Base-by-base conservation (phyloP, 176 grass and related monocot genomes). In the Zizania latifolia region DNA sequence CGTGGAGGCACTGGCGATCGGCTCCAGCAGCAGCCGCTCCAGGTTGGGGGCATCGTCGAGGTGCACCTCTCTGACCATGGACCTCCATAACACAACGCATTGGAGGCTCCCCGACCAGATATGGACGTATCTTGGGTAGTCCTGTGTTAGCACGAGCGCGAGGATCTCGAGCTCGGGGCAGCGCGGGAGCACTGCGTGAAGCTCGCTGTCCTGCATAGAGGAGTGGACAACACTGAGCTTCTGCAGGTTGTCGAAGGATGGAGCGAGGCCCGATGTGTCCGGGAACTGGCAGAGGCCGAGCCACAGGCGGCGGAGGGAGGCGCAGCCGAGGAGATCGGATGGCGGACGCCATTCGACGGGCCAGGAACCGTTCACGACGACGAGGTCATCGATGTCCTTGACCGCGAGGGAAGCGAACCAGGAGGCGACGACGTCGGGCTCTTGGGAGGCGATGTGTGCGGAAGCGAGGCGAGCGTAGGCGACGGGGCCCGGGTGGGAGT, bases 41-140 rank as follows among this genome's bases (percentile, higher is more conserved):
- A 88, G 35, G 64, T 75, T 80, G 26, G 86, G 81, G 19, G 55
- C 39, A 37, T 84, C 62, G 12, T 84, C 86, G 21, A 84, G 80
- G 81, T 83, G 63, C 56, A 88, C 70, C 76, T 84, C 81, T 17
- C 81, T 75, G 34, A 76, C 54, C 70, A 70, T 76, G 29, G 81
- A 84, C 71, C 27, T 84, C 86, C 76, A 89, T 50, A 89, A 24
- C 22, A 78, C 77, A 28, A 80, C 27, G 44, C 62, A 44, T 29
- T 58, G 70, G 41, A 88, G 64, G 29, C 76, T 89, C 23, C 16
- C 45, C 10, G 86, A 84, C 75, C 86, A 84, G 57, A 89, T 36
- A 77, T 84, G 86, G 30, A 89, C 15, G 46, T 81, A 78, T 22
- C 80, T 87, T 41, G 86, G 86, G 71, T 75, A 71, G 71, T 89